These are phyloP conservation scores for Cercospora sp. DNA, from an alignment of 2,329 filamentous ascomycete species.

Conservation along the genomic window DNA sequence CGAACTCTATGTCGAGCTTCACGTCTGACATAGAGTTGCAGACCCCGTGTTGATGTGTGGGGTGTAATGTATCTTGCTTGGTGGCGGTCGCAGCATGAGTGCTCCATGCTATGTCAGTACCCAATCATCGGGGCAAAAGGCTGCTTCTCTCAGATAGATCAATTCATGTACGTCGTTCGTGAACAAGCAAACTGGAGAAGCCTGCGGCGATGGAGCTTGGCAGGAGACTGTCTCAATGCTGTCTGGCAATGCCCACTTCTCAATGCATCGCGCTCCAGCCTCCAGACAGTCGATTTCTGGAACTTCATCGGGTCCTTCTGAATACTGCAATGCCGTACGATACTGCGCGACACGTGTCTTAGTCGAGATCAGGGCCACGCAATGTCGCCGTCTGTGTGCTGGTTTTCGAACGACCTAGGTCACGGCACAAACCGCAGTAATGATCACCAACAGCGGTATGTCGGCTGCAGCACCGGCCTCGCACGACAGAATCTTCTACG, in stretches of 20 bases:
- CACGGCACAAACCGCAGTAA: background rate
- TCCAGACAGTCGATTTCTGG: background rate
- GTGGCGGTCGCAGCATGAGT: constrained; percentile 9
- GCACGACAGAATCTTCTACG: background rate
- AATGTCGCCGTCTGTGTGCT: background rate
- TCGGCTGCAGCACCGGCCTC: background rate
- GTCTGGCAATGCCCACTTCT: background rate
- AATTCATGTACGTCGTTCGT: background rate
- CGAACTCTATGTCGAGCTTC: background rate
- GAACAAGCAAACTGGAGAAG: constrained; percentile 14
- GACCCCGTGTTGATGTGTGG: background rate
- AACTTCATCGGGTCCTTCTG: background rate
- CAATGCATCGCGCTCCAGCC: background rate
- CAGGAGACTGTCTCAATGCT: background rate
- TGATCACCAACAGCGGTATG: background rate
- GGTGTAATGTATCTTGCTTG: background rate
- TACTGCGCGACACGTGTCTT: background rate
- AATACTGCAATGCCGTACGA: background rate
- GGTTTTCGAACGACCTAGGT: background rate
- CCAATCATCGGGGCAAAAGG: background rate
- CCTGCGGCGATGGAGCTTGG: constrained; percentile 5
- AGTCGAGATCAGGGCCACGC: background rate
- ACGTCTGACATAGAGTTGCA: background rate
- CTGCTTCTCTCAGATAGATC: background rate
- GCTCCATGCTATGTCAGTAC: background rate